Evolutionary conservation across 192 early-diverging fungal genomes (phyloP), one percentile per base, ranked within the genome.

Genomic region (Entomortierella lignicola): DNA sequence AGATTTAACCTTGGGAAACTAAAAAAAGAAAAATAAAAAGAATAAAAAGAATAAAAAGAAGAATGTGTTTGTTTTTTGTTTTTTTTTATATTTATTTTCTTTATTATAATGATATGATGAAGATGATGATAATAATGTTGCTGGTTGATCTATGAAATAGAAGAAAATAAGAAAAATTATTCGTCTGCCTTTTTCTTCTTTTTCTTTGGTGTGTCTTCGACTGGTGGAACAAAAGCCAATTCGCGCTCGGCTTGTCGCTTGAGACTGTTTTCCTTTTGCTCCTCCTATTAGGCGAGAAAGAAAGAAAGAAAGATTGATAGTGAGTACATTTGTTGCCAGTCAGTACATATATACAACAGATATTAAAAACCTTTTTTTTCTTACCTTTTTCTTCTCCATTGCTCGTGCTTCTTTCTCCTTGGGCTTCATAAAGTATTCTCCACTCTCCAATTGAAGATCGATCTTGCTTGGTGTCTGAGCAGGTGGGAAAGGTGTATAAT

Each of bases 391-490:
- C 82, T 89, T 87, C 71, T 94, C 88, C 75, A 88, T 65, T 32
- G 89, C 88, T 29, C 84, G 60, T n/a, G 89, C 86, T 12, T 71
- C 75, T 71, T 91, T 93, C 73, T 92, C 90, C 48, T 82, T 85
- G 25, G 88, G 84, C 67, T 90, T 91, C 62, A 99, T 82, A 82
- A 98, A 99, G 83, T 99, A 99, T 83, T 99, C 97, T 71, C 98
- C 98, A 52, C 89, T 89, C 82, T 95, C 95, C 77, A 99, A 91
- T 83, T 96, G 92, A 59, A 94, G 55, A 83, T 99, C 98, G 71
- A 98, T 84, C 87, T 95, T 98, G 81, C 92, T 87, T 15, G 91
- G 94, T 42, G 74, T 80, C 32, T 91, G 96, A 26, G 90, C 88
- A 12, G 98, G 95, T 62, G 97, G 97, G 90, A 98, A 98, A 17